These are phyloP conservation scores for Penicillium verrucosum DNA, from an alignment of 2,329 filamentous ascomycete genomes.

Conservation along the genomic window DNA sequence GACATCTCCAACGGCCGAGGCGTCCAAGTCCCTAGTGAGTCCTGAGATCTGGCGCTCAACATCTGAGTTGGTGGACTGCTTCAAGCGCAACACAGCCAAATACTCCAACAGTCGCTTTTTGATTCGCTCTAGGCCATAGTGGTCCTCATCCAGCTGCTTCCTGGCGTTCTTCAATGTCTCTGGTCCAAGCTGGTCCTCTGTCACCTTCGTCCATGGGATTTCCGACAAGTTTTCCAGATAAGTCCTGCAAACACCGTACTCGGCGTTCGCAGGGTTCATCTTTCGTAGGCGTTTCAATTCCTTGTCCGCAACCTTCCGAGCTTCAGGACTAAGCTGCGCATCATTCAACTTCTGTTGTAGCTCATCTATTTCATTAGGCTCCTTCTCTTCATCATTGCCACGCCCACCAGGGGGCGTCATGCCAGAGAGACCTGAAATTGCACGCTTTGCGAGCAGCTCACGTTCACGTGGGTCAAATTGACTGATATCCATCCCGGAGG, in stretches of 20 bases:
- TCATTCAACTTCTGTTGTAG: constrained; percentile 82
- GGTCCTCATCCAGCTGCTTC: constrained; percentile 90
- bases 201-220: constrained; percentile 84
- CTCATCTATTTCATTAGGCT: constrained; percentile 85
- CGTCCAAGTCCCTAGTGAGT: constrained; percentile 48
- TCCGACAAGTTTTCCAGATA: constrained; percentile 93
- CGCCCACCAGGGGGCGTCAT: constrained; percentile 43
- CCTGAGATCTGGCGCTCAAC: constrained; percentile 71
- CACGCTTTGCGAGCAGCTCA: constrained; percentile 42
- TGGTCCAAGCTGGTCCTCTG: constrained; percentile 78
- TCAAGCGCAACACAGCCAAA: constrained; percentile 89
- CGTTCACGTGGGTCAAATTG: constrained; percentile 49
- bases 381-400: constrained; percentile 66
- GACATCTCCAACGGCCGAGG: constrained; percentile 40
- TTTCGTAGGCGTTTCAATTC: constrained; percentile 86
- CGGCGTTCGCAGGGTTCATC: constrained; percentile 94
- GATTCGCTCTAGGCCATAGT: constrained; percentile 93
- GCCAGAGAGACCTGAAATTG: constrained; percentile 45
- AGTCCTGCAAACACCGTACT: constrained; percentile 89
- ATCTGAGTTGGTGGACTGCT: constrained; percentile 83
- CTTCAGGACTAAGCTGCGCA: constrained; percentile 77
- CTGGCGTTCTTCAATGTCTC: constrained; percentile 76
- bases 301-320: constrained; percentile 82
- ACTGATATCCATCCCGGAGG: constrained; percentile 57
- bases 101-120: constrained; percentile 97